Evolutionary conservation across 73 alveolate species (phyloP).

Genomic region (Urostyla sp.): DNA sequence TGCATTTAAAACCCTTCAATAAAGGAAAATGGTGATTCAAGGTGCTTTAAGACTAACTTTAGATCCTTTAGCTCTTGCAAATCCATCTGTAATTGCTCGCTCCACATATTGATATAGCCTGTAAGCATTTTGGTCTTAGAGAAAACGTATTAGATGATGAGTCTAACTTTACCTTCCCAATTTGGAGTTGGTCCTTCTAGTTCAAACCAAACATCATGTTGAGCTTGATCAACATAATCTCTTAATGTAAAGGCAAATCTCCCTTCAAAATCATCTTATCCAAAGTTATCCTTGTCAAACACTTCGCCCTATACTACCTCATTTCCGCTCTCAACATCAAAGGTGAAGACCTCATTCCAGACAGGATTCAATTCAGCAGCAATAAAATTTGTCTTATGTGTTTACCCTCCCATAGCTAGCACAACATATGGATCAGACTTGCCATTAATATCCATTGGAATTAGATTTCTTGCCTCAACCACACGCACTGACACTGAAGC

Average conservation of each 20-base stretch:
- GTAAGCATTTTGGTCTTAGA: conserved; percentile 48
- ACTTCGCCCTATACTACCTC: conserved; percentile 59
- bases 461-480: conserved; percentile 69
- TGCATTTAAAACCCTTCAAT: conserved; percentile 26
- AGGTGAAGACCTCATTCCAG: conserved; percentile 76
- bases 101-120: conserved; percentile 33
- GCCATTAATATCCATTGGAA: conserved; percentile 57
- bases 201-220: conserved; percentile 68
- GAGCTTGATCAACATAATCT: conserved; percentile 62
- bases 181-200: conserved; percentile 15
- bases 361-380: conserved; percentile 63
- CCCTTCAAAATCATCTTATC: conserved; percentile 77
- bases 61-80: conserved; percentile 14
- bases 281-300: conserved; percentile 59
- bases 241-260: conserved; percentile 14
- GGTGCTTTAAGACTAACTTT: background rate
- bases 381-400: conserved; percentile 45
- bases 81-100: conserved; percentile 5
- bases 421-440: conserved; percentile 65
- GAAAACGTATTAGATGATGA: conserved; percentile 58
- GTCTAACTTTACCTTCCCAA: conserved; percentile 62
- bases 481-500: conserved; percentile 62
- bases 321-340: conserved; percentile 57
- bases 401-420: conserved; percentile 56
- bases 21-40: conserved; percentile 56